These are phyloP conservation scores for Hygrocybe coccinea DNA, from an alignment of 768 basidiomycete genomes.

Conservation along the genomic window DNA sequence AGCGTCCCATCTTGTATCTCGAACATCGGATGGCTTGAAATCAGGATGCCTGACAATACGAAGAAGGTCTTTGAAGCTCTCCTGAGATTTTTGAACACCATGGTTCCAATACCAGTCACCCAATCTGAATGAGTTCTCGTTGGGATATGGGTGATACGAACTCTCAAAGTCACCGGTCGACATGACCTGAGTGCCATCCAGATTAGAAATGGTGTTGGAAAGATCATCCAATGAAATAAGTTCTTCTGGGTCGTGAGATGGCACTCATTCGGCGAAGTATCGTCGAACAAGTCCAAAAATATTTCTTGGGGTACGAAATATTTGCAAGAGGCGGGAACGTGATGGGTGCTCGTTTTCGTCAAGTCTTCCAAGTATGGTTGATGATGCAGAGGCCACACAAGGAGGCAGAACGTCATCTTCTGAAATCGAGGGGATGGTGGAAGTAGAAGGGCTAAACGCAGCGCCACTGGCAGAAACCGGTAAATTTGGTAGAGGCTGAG, in stretches of 20 bases:
- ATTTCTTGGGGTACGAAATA: neutral
- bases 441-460: too few relatives aligned
- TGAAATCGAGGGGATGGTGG: too few relatives aligned
- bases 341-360: too few relatives aligned
- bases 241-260: conserved; percentile 8
- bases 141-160: conserved; percentile 14
- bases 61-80: conserved; percentile 9
- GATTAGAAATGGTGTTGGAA: neutral
- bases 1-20: conserved; percentile 5
- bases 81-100: conserved; percentile 13
- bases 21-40: conserved; percentile 7
- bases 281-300: conserved; percentile 4
- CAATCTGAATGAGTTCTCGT: conserved; percentile 10
- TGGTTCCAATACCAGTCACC: conserved; percentile 18
- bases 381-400: too few relatives aligned
- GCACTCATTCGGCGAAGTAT: neutral
- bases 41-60: conserved; percentile 6
- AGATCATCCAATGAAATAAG: neutral
- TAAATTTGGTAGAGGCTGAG: too few relatives aligned
- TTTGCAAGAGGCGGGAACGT: neutral
- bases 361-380: too few relatives aligned
- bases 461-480: too few relatives aligned
- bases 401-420: too few relatives aligned
- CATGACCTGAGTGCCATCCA: too few relatives aligned
- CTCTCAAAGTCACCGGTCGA: neutral